A percentile compares a stretch with the other conserved stretches of the same genome.
These are phyloP conservation scores for Chrysoporthe puriensis DNA, from an alignment of 2,329 filamentous ascomycete species.

Conservation along the genomic window DNA sequence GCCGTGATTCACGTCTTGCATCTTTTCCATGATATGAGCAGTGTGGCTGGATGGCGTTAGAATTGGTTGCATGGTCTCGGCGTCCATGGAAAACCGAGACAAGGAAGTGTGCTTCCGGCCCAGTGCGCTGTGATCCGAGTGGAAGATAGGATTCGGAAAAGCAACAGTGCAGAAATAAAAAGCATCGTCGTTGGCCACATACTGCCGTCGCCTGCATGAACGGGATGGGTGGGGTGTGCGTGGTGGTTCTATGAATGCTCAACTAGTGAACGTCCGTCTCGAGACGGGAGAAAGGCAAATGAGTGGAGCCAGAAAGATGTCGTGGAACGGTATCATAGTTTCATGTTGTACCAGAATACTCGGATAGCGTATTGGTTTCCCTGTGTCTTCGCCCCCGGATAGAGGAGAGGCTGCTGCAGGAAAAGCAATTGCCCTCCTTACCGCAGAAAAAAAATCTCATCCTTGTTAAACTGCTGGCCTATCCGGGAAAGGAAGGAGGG, in stretches of 20 bases:
- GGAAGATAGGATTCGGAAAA: not conserved
- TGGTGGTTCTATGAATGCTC: too few species aligned
- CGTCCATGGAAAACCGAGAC: not conserved
- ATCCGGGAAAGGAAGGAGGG: not conserved
- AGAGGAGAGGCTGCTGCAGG: not conserved
- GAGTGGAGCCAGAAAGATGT: too few species aligned
- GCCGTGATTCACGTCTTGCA: not conserved
- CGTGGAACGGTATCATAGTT: too few species aligned
- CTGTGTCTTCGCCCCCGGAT: not conserved
- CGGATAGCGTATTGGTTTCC: too few species aligned
- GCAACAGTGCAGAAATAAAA: too few species aligned
- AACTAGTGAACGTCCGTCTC: too few species aligned
- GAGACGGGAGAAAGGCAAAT: too few species aligned
- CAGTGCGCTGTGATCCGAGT: not conserved
- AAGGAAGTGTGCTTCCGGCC: not conserved
- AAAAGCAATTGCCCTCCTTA: not conserved
- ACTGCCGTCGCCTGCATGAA: too few species aligned
- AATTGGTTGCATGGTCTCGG: conserved; percentile 7
- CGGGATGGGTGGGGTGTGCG: too few species aligned
- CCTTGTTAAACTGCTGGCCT: not conserved
- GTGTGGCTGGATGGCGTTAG: not conserved
- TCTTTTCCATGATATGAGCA: not conserved
- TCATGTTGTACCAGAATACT: too few species aligned
- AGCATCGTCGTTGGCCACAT: too few species aligned
- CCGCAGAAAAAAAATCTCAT: not conserved